phyloP scores from a whole-genome alignment of 441 rosid genomes.

The Francoa sonchifolia region DNA sequence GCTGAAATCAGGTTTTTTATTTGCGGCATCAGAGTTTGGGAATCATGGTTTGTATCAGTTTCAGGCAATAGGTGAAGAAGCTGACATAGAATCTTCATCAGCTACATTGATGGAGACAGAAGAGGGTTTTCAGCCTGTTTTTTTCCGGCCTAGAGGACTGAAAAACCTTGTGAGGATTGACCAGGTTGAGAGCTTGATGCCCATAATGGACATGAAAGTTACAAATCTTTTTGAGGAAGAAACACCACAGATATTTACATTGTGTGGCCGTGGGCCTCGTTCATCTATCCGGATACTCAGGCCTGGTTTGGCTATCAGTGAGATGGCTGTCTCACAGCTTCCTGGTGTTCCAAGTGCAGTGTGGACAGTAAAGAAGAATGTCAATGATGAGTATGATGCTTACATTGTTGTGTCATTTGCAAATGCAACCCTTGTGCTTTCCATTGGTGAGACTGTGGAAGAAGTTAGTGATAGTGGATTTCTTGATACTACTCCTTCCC shows the following conservation, averaged over 20 bases:
- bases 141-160: constrained; percentile 84
- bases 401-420: constrained; percentile 90
- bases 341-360: constrained; percentile 98
- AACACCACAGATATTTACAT: constrained; percentile 80
- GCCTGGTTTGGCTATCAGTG: constrained; percentile 88
- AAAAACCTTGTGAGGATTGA: constrained; percentile 91
- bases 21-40: constrained; percentile 88
- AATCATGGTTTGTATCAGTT: constrained; percentile 90
- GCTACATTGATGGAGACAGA: constrained; percentile 83
- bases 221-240: constrained; percentile 85
- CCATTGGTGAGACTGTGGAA: constrained; percentile 94
- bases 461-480: constrained; percentile 96
- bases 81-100: constrained; percentile 84
- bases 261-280: constrained; percentile 91
- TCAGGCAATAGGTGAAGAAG: constrained; percentile 76
- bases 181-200: constrained; percentile 92
- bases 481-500: constrained; percentile 89
- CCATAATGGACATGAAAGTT: constrained; percentile 88
- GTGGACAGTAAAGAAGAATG: constrained; percentile 93
- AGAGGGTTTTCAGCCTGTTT: constrained; percentile 86
- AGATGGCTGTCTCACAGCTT: constrained; percentile 98
- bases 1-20: constrained; percentile 72
- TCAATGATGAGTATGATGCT: constrained; percentile 85
- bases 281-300: constrained; percentile 82
- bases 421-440: constrained; percentile 98